phyloP scores from a whole-genome alignment of 805 yeast species.

The Candida ficus region DNA sequence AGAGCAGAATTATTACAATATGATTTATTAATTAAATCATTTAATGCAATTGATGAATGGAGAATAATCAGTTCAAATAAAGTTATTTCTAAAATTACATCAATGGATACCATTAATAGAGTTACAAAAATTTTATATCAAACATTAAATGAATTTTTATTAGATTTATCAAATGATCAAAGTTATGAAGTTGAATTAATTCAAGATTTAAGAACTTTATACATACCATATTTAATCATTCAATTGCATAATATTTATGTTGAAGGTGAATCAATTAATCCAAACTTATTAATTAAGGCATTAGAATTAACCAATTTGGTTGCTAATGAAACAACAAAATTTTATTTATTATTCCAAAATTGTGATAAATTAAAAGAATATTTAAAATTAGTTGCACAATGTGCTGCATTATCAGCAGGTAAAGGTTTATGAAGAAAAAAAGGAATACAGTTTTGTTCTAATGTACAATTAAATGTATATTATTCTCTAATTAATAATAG shows the following conservation, averaged over 20 bases:
- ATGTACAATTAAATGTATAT: conserved; percentile 1
- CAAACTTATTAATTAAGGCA: conserved; percentile 48
- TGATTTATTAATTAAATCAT: conserved; percentile 36
- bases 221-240: conserved; percentile 68
- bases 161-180: conserved; percentile 24
- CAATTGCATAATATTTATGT: conserved; percentile 56
- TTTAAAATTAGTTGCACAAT: conserved; percentile 46
- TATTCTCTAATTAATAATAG: conserved; percentile 55
- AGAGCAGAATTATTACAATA: conserved; percentile 45
- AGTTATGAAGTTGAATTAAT: conserved; percentile 35
- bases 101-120: conserved; percentile 26
- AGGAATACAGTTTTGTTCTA: no score
- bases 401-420: conserved; percentile 52
- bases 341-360: conserved; percentile 54
- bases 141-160: conserved; percentile 27
- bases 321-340: conserved; percentile 59
- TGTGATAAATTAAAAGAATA: conserved; percentile 52
- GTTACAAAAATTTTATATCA: conserved; percentile 23
- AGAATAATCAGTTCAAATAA: conserved; percentile 20
- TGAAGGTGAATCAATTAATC: conserved; percentile 31
- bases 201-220: conserved; percentile 54
- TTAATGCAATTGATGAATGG: conserved; percentile 49
- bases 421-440: conserved; percentile 26
- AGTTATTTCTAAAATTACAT: conserved; percentile 9
- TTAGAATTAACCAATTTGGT: conserved; percentile 55